Evolutionary conservation across 2,329 filamentous ascomycete species (phyloP), one percentile per base, ranked within the genome.

Genomic region (Microsporum canis): DNA sequence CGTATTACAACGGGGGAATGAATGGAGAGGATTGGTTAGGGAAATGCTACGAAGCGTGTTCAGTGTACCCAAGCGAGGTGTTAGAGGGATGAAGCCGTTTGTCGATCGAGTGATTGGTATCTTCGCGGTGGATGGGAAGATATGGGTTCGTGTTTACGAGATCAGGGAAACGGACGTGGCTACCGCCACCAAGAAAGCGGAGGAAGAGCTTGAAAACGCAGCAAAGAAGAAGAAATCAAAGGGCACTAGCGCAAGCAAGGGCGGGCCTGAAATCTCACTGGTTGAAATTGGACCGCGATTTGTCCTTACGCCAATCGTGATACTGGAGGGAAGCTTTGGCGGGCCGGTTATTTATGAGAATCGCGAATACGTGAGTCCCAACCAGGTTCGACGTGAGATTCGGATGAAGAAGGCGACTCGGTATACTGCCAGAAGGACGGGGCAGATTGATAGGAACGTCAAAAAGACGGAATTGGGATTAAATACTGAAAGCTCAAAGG

Each of bases 291-390:
- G 94, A 0, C 94, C 94, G 0, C 84, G 94, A 53, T 92, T 96
- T 67, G 91, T 96, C 34, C 79, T 96, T 58, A 96, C 91, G 31
- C 92, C 94, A 0, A 96, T 96, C 66, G 86, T 97, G 61, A 96
- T 97, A 66, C 85, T 95, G 68, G 94, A 99, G 73, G 91, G 90
- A 49, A 91, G 88, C 63, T 97, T 99, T 68, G 92, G 92, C 60
- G 94, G 94, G 0, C 92, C 94, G 2, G 90, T 97, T 66, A 95
- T 99, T 71, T 99, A 95, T 77, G 90, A 97, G 80, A 97, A 97
- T 79, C 94, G 90, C 80, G 88, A 96, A 73, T 99, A 96, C 69
- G 89, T 99, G 60, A 94, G 88, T 67, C 94, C 94, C 7, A 99
- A 99, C 82, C 89, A 96, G 76, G 84, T 97, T 65, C 82, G 94